Evolutionary conservation across 1,139 yeast genomes (phyloP).

Genomic region (Debaryomyces subglobosus): DNA sequence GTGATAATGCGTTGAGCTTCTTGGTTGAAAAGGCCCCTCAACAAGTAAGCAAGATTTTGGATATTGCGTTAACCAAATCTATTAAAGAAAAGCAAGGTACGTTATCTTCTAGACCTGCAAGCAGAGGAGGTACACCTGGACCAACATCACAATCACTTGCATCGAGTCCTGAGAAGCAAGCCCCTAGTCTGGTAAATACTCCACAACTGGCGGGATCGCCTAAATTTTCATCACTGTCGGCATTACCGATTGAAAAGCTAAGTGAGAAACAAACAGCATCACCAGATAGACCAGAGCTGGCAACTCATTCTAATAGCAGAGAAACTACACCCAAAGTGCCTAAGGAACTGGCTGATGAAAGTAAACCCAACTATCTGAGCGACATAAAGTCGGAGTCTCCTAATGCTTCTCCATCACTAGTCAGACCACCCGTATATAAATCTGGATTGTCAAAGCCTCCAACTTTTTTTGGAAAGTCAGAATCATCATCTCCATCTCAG

Average conservation of each 20-base stretch:
- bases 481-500: background rate
- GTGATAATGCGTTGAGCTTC: conserved; percentile 77
- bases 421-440: conserved; percentile 15
- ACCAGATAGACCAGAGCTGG: background rate
- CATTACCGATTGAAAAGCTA: background rate
- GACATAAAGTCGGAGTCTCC: conserved; percentile 7
- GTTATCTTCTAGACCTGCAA: conserved; percentile 24
- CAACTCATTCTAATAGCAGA: background rate
- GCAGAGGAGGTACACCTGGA: conserved; percentile 34
- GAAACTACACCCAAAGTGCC: background rate
- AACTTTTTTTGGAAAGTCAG: conserved; percentile 9
- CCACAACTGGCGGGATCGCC: conserved; percentile 1
- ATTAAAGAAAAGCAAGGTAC: conserved; percentile 57
- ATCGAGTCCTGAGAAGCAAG: conserved; percentile 9
- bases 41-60: conserved; percentile 79
- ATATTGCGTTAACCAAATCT: conserved; percentile 81
- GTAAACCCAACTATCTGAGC: background rate
- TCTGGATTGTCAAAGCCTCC: conserved; percentile 14
- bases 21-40: conserved; percentile 87
- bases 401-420: conserved; percentile 10
- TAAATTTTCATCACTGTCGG: background rate
- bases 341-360: background rate
- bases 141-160: conserved; percentile 19
- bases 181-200: conserved; percentile 3
- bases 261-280: background rate